These are phyloP conservation scores for Juglanconis sp. DNA, from an alignment of 2,329 filamentous ascomycete species.

Conservation along the genomic window DNA sequence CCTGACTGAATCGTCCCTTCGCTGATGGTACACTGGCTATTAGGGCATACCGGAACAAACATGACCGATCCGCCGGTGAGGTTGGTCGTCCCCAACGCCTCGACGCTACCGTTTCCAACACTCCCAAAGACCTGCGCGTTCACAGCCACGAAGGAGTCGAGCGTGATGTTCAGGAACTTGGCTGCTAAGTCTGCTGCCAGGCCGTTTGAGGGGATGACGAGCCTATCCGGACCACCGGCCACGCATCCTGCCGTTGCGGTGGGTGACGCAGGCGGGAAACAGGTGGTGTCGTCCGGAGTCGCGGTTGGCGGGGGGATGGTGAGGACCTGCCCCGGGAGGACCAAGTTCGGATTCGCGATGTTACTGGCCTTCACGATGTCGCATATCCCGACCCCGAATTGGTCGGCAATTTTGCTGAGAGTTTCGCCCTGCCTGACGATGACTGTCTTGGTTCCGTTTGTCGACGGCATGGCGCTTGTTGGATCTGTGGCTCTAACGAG, in stretches of 20 bases:
- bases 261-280: neutral
- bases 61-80: neutral
- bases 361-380: constrained; percentile 11
- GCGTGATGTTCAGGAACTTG: constrained; percentile 11
- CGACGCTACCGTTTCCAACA: neutral
- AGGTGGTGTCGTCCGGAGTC: constrained; percentile 7
- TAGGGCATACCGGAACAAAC: constrained; percentile 7
- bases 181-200: constrained; percentile 1
- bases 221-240: constrained; percentile 5
- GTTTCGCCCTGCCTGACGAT: constrained; percentile 1
- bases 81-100: neutral
- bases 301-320: constrained; percentile 5
- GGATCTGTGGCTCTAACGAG: neutral
- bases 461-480: neutral
- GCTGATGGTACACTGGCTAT: constrained; percentile 10
- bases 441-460: neutral
- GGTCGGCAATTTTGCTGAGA: neutral
- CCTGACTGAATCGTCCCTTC: constrained; percentile 2
- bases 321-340: neutral
- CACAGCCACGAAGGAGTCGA: constrained; percentile 1
- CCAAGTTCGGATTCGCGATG: constrained; percentile 1
- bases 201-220: neutral
- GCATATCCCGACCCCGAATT: constrained; percentile 9
- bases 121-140: neutral
- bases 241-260: constrained; percentile 3